Base-by-base conservation (phyloP, 257 asterid genomes). In the Avicennia marina region DNA sequence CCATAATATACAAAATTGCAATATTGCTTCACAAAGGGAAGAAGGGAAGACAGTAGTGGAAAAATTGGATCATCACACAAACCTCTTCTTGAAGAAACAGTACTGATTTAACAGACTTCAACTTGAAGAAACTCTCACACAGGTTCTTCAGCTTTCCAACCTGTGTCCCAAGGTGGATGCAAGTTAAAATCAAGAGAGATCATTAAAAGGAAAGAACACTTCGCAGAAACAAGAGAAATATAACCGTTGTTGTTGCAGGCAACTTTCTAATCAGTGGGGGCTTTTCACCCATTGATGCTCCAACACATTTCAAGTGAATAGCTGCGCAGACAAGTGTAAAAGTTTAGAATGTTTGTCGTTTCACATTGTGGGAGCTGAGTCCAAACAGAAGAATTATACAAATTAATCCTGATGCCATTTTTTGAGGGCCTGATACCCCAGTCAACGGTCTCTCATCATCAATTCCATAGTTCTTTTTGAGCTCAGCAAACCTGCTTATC, bases 31-130 rank as follows among this genome's bases (percentile, higher is more conserved):
- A 11, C 26, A 15, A 38, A 65, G 33, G 19, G 46, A 41, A 21
- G 33, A 55, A n/a, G n/a, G n/a, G n/a, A n/a, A n/a, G n/a, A n/a
- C n/a, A n/a, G n/a, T n/a, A n/a, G n/a, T n/a, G n/a, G n/a, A n/a
- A n/a, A n/a, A n/a, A n/a, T n/a, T n/a, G n/a, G 2, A 25, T 16
- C 29, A 32, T n/a, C 15, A 57, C 57, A 72, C 76, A 13, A 60
- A 87, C 98, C 97, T 82, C 91, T 82, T 89, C 98, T 65, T 84
- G 86, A 59, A 89, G 94, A 79, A 74, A 86, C 41, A 93, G 49
- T 57, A 80, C 38, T n/a, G 82, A 94, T 69, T 82, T 86, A 56
- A 82, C 46, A n/a, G 94, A 89, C 60, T 81, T 83, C 15, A 89
- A 64, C 86, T 93, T 89, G 83, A 93, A 93, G 89, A 93, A 89